Conservation (phyloP, 2,329 filamentous ascomycete genomes). For the Ophiostoma sp. region DNA sequence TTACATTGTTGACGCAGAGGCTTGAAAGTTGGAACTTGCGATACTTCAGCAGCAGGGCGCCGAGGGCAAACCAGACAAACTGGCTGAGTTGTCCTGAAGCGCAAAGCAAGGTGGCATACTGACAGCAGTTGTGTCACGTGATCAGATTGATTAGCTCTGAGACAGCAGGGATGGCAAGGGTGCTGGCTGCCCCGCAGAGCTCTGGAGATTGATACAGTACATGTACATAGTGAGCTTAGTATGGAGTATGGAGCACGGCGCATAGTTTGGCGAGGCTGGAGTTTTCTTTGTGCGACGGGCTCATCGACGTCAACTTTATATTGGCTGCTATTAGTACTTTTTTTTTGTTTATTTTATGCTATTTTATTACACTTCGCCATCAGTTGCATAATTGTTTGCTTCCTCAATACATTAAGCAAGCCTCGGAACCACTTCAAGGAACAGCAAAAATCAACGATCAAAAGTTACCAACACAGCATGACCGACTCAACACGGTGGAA, state of each 20-base stretch:
- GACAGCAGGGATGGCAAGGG: neutral
- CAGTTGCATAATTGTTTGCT: neutral
- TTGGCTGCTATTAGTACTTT: neutral
- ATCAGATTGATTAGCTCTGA: neutral
- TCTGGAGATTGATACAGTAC: neutral
- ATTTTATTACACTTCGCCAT: neutral
- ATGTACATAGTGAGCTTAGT: neutral
- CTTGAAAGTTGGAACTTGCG: neutral
- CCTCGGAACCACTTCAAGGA: neutral
- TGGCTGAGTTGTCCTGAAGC: constrained; percentile 18
- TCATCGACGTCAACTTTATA: neutral
- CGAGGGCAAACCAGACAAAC: neutral
- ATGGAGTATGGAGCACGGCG: neutral
- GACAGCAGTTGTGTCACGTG: neutral
- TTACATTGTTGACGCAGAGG: neutral
- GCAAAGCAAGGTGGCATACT: constrained; percentile 6
- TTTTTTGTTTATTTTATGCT: neutral
- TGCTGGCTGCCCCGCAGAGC: constrained; percentile 1
- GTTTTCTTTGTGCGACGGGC: neutral
- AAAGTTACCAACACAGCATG: constrained; percentile 46
- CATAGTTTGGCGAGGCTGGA: constrained; percentile 9
- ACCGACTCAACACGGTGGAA: constrained; percentile 79
- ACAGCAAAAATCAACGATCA: neutral
- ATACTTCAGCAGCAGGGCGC: neutral
- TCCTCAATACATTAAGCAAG: neutral